Evolutionary conservation across 495 filamentous ascomycete species (phyloP).

Genomic region (Xylaria palmicola): DNA sequence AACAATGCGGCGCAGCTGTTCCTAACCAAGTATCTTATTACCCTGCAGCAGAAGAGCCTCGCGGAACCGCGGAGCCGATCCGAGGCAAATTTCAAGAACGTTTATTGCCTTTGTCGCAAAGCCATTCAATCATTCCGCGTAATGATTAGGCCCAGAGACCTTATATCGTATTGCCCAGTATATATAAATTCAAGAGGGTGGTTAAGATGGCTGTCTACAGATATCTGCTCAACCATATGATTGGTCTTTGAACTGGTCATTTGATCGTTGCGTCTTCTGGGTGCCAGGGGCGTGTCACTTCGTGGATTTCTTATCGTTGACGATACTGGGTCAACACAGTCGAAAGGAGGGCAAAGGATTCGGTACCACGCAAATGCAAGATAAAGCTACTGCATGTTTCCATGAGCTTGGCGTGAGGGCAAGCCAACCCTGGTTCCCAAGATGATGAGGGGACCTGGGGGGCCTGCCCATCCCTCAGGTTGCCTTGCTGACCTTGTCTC

Average conservation of each 20-base stretch:
- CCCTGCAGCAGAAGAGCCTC: background rate
- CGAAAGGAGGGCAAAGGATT: background rate
- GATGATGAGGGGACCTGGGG: background rate
- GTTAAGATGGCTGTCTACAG: background rate
- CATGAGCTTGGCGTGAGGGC: slow-evolving; percentile 4
- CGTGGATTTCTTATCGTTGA: background rate
- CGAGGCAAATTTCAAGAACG: background rate
- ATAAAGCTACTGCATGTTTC: slow-evolving; percentile 14
- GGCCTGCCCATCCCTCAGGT: background rate
- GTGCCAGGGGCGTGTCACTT: background rate
- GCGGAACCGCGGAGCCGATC: slow-evolving; percentile 2
- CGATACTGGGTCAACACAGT: background rate
- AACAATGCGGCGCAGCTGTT: background rate
- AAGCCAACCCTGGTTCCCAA: background rate
- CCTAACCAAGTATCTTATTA: background rate
- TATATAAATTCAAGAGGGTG: no score
- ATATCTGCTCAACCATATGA: background rate
- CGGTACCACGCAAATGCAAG: slow-evolving; percentile 7
- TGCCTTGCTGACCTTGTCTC: slow-evolving; percentile 10
- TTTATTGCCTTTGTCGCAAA: background rate
- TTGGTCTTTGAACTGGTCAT: background rate
- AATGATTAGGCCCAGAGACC: background rate
- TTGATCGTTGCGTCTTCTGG: background rate
- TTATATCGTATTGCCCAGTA: no score
- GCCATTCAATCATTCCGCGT: background rate